phyloP scores from a whole-genome alignment of 2,329 filamentous ascomycete genomes.

The Colletotrichum sp. region DNA sequence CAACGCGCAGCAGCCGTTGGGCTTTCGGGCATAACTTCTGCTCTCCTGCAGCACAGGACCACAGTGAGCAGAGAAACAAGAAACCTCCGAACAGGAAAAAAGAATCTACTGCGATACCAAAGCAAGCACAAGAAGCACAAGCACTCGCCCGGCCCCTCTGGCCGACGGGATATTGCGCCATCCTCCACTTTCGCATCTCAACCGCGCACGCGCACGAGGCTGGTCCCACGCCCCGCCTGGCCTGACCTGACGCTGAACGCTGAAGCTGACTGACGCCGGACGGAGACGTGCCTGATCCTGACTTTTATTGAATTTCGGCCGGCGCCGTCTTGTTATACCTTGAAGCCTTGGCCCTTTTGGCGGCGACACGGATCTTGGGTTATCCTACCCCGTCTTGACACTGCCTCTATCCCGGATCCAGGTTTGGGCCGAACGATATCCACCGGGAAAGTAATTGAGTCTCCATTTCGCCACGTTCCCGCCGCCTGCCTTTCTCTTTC shows the following conservation, averaged over 20 bases:
- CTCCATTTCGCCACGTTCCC: not conserved
- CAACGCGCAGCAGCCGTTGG: not conserved
- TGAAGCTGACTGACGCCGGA: not conserved
- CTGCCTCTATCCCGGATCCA: not conserved
- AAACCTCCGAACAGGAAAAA: not conserved
- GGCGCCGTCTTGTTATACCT: not conserved
- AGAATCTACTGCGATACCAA: not conserved
- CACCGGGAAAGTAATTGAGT: not conserved
- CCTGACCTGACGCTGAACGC: not conserved
- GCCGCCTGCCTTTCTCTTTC: not conserved
- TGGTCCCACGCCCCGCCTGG: not conserved
- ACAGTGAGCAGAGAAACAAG: not conserved
- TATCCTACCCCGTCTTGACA: not conserved
- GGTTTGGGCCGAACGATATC: constrained; percentile 4
- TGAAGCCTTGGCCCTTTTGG: not conserved
- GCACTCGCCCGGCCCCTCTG: not conserved
- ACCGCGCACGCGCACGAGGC: not conserved
- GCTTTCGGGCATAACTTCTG: not conserved
- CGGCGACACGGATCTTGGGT: not conserved
- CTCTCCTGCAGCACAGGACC: not conserved
- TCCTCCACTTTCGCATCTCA: not conserved
- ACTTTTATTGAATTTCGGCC: not conserved
- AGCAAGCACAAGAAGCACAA: not conserved
- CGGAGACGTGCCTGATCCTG: not conserved
- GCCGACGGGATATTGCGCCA: not conserved